Evolutionary conservation across 352 stramenopile species (phyloP).

Genomic region (Phytophthora pisi): DNA sequence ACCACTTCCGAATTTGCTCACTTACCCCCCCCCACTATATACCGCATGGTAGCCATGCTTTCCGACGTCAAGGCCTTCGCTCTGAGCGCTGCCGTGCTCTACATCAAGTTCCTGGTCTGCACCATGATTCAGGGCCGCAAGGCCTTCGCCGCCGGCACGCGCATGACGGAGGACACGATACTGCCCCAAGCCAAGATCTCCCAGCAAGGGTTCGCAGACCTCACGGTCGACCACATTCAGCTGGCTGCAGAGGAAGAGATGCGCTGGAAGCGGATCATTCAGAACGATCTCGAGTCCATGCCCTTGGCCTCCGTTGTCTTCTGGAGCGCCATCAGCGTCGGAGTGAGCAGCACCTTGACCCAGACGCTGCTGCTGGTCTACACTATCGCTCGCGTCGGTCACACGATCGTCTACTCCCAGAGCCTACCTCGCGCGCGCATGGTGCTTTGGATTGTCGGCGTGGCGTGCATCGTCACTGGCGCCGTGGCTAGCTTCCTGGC

Average conservation of each 20-base stretch:
- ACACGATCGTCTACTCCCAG: slow-evolving; percentile 55
- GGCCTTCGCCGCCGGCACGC: slow-evolving; percentile 53
- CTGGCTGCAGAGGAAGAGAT: slow-evolving; percentile 36
- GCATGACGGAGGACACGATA: slow-evolving; percentile 51
- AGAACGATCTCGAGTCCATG: slow-evolving; percentile 70
- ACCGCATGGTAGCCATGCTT: neutral
- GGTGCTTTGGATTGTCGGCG: slow-evolving; percentile 35
- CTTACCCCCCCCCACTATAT: too few species aligned
- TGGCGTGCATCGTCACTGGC: slow-evolving; percentile 28
- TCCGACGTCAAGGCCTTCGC: slow-evolving; percentile 45
- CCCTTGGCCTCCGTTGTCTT: slow-evolving; percentile 60
- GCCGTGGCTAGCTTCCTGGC: slow-evolving; percentile 22
- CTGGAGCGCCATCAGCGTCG: slow-evolving; percentile 43
- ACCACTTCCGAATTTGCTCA: too few species aligned
- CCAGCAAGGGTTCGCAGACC: slow-evolving; percentile 30
- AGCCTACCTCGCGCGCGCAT: slow-evolving; percentile 32
- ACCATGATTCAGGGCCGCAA: slow-evolving; percentile 51
- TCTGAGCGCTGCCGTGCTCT: slow-evolving; percentile 53
- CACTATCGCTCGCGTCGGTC: slow-evolving; percentile 44
- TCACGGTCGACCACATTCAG: slow-evolving; percentile 31
- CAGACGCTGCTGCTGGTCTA: slow-evolving; percentile 41
- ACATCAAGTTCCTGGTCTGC: slow-evolving; percentile 66
- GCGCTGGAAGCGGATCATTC: slow-evolving; percentile 62
- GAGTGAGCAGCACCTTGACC: slow-evolving; percentile 39
- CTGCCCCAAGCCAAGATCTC: slow-evolving; percentile 33